phyloP scores from a whole-genome alignment of 225 moss, liverwort and hornwort genomes.

The Lunularia cruciata region DNA sequence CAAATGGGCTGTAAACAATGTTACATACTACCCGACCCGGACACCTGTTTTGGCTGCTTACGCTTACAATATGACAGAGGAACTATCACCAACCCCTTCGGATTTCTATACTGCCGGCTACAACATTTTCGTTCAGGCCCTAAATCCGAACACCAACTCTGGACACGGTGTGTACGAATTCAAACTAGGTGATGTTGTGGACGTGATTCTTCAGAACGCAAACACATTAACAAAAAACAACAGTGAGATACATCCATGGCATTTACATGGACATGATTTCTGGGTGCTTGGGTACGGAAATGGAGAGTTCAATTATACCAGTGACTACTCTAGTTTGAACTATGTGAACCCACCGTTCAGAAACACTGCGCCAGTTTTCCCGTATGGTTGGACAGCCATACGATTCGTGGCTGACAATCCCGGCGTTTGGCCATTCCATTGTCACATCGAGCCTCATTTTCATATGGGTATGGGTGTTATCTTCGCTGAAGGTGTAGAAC shows the following conservation, averaged over 20 bases:
- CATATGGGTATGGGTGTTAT: constrained; percentile 53
- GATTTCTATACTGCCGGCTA: constrained; percentile 16
- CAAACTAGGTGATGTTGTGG: constrained; percentile 30
- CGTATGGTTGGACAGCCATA: constrained; percentile 43
- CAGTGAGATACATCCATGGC: constrained; percentile 42
- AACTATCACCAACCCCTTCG: constrained; percentile 18
- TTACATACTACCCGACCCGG: constrained; percentile 25
- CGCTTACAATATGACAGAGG: constrained; percentile 37
- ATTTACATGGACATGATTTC: constrained; percentile 51
- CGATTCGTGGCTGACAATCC: constrained; percentile 47
- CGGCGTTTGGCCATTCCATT: constrained; percentile 49
- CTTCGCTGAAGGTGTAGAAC: constrained; percentile 41
- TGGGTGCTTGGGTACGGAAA: constrained; percentile 38
- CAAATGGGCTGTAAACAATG: constrained; percentile 53
- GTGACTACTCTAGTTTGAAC: constrained; percentile 32
- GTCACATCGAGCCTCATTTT: constrained; percentile 48
- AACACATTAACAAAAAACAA: constrained; percentile 29
- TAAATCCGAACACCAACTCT: background rate
- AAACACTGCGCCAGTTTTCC: constrained; percentile 39
- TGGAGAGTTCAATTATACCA: constrained; percentile 22
- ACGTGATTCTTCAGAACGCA: constrained; percentile 39
- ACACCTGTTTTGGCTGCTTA: constrained; percentile 43
- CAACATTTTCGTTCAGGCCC: constrained; percentile 1
- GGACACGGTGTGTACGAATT: constrained; percentile 36
- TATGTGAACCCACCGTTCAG: constrained; percentile 34